phyloP scores from a whole-genome alignment of 305 asterid genomes.

The Solanum chacoense region DNA sequence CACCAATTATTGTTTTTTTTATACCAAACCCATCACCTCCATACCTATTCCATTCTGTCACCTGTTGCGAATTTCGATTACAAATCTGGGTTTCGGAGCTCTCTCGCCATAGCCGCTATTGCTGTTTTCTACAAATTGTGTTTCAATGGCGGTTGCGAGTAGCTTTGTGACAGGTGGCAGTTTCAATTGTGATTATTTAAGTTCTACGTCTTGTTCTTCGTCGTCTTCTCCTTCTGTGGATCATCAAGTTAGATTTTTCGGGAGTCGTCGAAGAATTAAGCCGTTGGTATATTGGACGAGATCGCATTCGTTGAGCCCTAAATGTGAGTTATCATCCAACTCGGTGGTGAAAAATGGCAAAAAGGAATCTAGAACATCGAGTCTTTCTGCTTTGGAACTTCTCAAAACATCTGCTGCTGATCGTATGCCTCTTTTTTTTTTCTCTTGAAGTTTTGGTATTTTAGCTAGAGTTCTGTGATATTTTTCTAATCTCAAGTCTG shows the following conservation, averaged over 20 bases:
- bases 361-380: conserved; percentile 33
- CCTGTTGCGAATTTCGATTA: background rate
- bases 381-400: conserved; percentile 62
- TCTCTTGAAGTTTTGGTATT: background rate
- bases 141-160: conserved; percentile 41
- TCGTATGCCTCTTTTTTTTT: conserved; percentile 31
- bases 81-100: background rate
- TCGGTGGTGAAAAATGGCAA: background rate
- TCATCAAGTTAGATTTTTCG: conserved; percentile 10
- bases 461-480: background rate
- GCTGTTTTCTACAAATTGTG: background rate
- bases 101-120: background rate
- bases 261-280: conserved; percentile 16
- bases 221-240: conserved; percentile 11
- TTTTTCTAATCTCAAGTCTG: background rate
- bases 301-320: conserved; percentile 26
- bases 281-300: conserved; percentile 10
- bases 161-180: conserved; percentile 18
- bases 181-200: conserved; percentile 12
- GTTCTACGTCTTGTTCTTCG: conserved; percentile 8
- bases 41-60: background rate
- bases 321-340: conserved; percentile 28
- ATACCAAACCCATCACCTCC: background rate
- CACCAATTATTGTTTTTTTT: background rate
- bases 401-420: conserved; percentile 71